Evolutionary conservation across 495 filamentous ascomycete species (phyloP).

Genomic region (Xylaria curta): DNA sequence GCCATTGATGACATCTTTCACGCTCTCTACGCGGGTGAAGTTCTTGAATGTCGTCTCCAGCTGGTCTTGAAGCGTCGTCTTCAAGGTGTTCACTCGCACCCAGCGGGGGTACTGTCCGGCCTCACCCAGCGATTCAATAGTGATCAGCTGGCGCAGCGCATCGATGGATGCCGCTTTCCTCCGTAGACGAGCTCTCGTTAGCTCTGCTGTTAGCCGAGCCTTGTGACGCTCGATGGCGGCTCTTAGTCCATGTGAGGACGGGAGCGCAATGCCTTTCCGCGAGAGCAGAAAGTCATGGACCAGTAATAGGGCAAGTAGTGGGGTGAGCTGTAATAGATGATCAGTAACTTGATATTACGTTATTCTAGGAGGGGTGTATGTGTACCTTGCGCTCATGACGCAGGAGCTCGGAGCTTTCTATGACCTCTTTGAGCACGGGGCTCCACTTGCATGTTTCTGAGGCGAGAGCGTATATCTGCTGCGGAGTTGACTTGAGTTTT

Average conservation of each 20-base stretch:
- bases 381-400: slow-evolving; percentile 79
- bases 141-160: slow-evolving; percentile 64
- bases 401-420: slow-evolving; percentile 76
- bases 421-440: slow-evolving; percentile 78
- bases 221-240: slow-evolving; percentile 80
- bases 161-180: slow-evolving; percentile 70
- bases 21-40: slow-evolving; percentile 56
- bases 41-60: slow-evolving; percentile 69
- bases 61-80: slow-evolving; percentile 70
- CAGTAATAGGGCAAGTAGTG: slow-evolving; percentile 78
- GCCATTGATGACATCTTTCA: slow-evolving; percentile 50
- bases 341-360: background rate
- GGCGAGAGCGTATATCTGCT: slow-evolving; percentile 84
- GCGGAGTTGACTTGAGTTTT: slow-evolving; percentile 73
- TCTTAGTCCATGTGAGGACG: slow-evolving; percentile 75
- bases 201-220: slow-evolving; percentile 77
- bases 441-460: slow-evolving; percentile 92
- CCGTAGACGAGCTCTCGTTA: slow-evolving; percentile 77
- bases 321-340: slow-evolving; percentile 67
- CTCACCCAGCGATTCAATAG: slow-evolving; percentile 43
- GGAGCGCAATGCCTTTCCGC: slow-evolving; percentile 79
- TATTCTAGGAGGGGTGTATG: background rate
- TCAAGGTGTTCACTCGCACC: slow-evolving; percentile 85
- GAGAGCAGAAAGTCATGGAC: slow-evolving; percentile 85
- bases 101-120: slow-evolving; percentile 71